Percentiles rank a stretch among this genome's conserved stretches.
phyloP scores from a whole-genome alignment of 2,329 filamentous ascomycete species.

The Arthrocladium fulminans region DNA sequence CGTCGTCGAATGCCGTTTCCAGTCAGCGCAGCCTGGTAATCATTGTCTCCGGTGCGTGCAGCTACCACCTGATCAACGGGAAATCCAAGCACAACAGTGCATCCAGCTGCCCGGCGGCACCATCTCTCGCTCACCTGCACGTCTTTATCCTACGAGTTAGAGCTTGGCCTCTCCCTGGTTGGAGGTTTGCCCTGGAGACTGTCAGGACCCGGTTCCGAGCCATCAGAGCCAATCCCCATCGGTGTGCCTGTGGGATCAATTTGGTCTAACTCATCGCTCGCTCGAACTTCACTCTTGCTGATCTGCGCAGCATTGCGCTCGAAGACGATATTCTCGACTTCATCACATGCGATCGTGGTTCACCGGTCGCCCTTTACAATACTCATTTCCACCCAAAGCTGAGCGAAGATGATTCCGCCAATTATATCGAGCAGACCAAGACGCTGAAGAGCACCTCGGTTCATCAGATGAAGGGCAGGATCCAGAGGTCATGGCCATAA shows the following conservation, averaged over 20 bases:
- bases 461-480: constrained; percentile 8
- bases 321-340: constrained; percentile 46
- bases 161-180: constrained; percentile 35
- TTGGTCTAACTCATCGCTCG: not conserved
- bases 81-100: constrained; percentile 17
- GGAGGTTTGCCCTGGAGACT: constrained; percentile 23
- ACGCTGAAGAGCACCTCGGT: constrained; percentile 17
- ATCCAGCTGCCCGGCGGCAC: constrained; percentile 17
- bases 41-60: not conserved
- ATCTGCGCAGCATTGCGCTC: constrained; percentile 39
- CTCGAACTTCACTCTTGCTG: constrained; percentile 38
- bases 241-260: not conserved
- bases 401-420: constrained; percentile 29
- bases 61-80: constrained; percentile 1
- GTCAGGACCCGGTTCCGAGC: no score
- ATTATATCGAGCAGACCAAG: constrained; percentile 47
- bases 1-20: constrained; percentile 6
- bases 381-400: constrained; percentile 26
- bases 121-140: constrained; percentile 19
- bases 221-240: constrained; percentile 5
- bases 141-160: constrained; percentile 29
- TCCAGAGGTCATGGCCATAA: not conserved
- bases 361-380: constrained; percentile 43
- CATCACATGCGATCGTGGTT: constrained; percentile 41
- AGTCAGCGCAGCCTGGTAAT: not conserved